Evolutionary conservation across 257 asterid genomes (phyloP).

Genomic region (Solanum raphanifolium): DNA sequence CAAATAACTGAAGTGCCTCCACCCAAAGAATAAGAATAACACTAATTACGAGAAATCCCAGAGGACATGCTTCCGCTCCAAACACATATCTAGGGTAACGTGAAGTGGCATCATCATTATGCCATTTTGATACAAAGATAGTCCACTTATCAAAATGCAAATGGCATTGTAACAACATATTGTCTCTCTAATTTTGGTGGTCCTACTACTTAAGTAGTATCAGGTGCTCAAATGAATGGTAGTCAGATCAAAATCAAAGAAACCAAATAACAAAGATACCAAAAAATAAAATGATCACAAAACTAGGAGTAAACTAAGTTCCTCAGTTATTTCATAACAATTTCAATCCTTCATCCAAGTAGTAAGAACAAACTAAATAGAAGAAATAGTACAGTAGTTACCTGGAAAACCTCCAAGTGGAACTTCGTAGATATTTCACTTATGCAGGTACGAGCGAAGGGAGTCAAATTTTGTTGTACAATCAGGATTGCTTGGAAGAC

Average conservation of each 20-base stretch:
- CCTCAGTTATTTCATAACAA: neutral
- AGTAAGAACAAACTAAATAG: neutral
- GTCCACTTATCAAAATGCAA: neutral
- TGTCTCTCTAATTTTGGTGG: neutral
- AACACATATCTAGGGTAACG: neutral
- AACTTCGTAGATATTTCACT: slow-evolving; percentile 64
- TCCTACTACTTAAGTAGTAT: neutral
- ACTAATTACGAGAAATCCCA: neutral
- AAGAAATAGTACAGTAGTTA: neutral
- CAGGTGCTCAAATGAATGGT: neutral
- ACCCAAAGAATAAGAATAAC: neutral
- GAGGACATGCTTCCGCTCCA: neutral
- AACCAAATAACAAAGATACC: neutral
- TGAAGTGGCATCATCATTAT: neutral
- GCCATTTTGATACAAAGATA: neutral
- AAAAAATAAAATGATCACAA: neutral
- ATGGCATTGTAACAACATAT: neutral
- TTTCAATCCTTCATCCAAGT: neutral
- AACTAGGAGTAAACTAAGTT: neutral
- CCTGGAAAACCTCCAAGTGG: slow-evolving; percentile 85
- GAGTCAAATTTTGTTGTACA: slow-evolving; percentile 75
- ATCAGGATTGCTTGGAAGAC: slow-evolving; percentile 63
- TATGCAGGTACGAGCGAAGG: slow-evolving; percentile 52
- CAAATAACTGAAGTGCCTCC: neutral
- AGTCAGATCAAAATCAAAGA: neutral